Conservation (phyloP, 805 yeast species). For the Candida hungchunana region DNA sequence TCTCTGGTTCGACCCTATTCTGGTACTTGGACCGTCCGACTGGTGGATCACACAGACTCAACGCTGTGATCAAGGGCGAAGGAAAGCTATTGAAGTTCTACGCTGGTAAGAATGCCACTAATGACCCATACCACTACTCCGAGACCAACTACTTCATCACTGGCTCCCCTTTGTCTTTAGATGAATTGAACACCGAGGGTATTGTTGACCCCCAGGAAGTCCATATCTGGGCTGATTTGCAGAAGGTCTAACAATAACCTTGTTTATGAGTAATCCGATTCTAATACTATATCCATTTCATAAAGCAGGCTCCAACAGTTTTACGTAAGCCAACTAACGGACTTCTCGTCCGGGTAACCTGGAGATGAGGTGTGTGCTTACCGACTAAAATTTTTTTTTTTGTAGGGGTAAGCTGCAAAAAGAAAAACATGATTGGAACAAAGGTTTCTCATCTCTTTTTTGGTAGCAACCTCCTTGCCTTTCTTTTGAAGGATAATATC, state of each 20-base stretch:
- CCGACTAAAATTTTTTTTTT: conserved; percentile 16
- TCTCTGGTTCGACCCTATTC: too few relatives aligned
- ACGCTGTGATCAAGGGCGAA: conserved; percentile 27
- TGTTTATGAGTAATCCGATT: too few relatives aligned
- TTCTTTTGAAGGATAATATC: too few relatives aligned
- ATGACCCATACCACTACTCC: conserved; percentile 40
- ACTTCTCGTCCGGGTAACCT: conserved; percentile 15
- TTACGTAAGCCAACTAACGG: too few relatives aligned
- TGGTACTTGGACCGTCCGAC: conserved; percentile 7
- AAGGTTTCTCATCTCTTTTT: not conserved
- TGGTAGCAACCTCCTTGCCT: not conserved
- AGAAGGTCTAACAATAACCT: too few relatives aligned
- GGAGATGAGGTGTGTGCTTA: conserved; percentile 17
- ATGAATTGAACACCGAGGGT: conserved; percentile 1
- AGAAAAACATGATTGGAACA: conserved; percentile 11
- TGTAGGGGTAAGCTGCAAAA: conserved; percentile 6
- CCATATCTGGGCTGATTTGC: conserved; percentile 6
- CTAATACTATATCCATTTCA: too few relatives aligned
- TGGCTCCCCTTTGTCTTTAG: conserved; percentile 18
- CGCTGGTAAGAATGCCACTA: conserved; percentile 38
- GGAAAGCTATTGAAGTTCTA: conserved; percentile 29
- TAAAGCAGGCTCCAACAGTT: too few relatives aligned
- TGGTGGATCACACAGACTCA: conserved; percentile 2
- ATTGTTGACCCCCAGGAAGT: conserved; percentile 4
- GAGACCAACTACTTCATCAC: conserved; percentile 24